These are phyloP conservation scores for Petrea volubilis DNA, from an alignment of 257 asterid genomes.

Conservation along the genomic window DNA sequence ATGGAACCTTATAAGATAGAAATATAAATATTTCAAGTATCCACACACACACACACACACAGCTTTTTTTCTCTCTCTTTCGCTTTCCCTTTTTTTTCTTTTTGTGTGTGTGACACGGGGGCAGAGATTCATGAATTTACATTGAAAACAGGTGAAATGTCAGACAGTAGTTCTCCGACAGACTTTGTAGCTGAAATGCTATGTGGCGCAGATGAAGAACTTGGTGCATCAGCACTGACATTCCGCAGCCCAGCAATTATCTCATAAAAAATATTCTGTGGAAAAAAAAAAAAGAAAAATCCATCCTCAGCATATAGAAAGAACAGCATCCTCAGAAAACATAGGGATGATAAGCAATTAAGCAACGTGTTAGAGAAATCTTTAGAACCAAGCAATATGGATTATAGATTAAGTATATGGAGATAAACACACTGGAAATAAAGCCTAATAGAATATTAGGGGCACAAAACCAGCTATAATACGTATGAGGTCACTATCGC, in stretches of 20 bases:
- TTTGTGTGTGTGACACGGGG: no score
- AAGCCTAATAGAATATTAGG: not conserved
- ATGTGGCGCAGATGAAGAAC: constrained; percentile 82
- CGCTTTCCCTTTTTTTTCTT: no score
- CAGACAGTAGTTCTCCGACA: constrained; percentile 72
- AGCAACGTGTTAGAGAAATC: not conserved
- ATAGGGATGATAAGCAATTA: not conserved
- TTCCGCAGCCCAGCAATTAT: constrained; percentile 79
- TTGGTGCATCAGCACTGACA: constrained; percentile 63
- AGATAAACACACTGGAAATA: not conserved
- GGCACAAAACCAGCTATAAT: no score
- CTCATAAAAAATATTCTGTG: constrained; percentile 73
- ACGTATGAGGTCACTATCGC: no score
- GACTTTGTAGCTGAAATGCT: constrained; percentile 58
- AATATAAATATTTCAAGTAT: constrained; percentile 7
- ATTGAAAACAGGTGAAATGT: constrained; percentile 60
- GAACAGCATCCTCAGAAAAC: not conserved
- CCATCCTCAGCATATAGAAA: constrained; percentile 20
- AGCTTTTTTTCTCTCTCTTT: no score
- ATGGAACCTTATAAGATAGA: no score
- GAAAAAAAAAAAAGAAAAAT: constrained; percentile 20
- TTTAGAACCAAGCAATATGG: not conserved
- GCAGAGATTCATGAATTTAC: constrained; percentile 31
- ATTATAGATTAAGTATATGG: not conserved
- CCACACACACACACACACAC: no score